A percentile compares a stretch with the other conserved stretches of the same genome.
Evolutionary conservation across 805 yeast species (phyloP).

Genomic region (Pichia phayaonensis): DNA sequence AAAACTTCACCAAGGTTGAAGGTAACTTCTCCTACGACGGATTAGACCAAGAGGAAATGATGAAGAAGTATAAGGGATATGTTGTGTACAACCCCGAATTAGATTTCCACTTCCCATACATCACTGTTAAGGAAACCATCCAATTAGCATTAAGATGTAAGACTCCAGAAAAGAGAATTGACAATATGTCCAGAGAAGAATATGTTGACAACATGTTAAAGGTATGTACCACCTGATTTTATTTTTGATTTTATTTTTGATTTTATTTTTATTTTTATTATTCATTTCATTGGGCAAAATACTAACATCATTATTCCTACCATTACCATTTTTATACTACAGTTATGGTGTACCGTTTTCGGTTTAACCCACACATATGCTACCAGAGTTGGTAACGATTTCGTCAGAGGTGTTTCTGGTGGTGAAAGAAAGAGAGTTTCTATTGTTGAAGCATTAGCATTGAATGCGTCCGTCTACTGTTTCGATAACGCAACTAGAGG

Average conservation of each 20-base stretch:
- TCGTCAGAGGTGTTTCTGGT: conserved; percentile 62
- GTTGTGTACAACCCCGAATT: conserved; percentile 49
- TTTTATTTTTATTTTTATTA: not conserved
- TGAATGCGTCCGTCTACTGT: conserved; percentile 56
- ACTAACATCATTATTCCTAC: conserved; percentile 1
- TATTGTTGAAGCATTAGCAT: conserved; percentile 66
- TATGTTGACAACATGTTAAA: conserved; percentile 36
- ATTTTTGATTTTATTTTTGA: too few relatives aligned
- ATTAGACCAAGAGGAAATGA: conserved; percentile 39
- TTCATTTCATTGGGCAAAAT: not conserved
- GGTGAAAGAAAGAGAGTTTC: conserved; percentile 85
- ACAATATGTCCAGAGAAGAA: conserved; percentile 31
- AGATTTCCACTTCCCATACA: conserved; percentile 49
- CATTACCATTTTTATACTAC: not conserved
- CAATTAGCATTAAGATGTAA: conserved; percentile 48
- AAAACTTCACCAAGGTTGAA: conserved; percentile 28
- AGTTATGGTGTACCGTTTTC: conserved; percentile 25
- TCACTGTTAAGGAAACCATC: conserved; percentile 49
- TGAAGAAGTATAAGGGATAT: conserved; percentile 38
- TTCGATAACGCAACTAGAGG: conserved; percentile 87
- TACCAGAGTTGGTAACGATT: conserved; percentile 40
- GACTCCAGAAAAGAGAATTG: conserved; percentile 45
- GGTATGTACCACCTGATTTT: conserved; percentile 28
- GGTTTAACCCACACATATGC: conserved; percentile 53
- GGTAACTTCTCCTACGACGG: conserved; percentile 45